phyloP scores from a whole-genome alignment of 108 stramenopile genomes.

The Discostella pseudostelligera region DNA sequence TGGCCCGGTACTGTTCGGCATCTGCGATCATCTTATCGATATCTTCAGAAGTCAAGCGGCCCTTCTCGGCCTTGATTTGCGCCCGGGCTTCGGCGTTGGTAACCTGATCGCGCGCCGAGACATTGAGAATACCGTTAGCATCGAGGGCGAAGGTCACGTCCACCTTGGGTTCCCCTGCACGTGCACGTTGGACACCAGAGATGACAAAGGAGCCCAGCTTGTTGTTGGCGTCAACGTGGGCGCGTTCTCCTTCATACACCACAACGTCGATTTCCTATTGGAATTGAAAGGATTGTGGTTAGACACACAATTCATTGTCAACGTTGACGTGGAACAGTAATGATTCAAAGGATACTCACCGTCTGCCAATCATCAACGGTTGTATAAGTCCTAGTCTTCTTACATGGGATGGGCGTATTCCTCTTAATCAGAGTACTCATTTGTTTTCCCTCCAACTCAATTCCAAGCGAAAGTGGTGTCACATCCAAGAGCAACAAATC shows the following conservation, averaged over 20 bases:
- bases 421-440: conserved; percentile 76
- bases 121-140: conserved; percentile 90
- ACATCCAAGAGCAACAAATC: conserved; percentile 87
- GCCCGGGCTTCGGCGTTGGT: conserved; percentile 87
- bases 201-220: conserved; percentile 84
- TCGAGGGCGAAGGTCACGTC: conserved; percentile 79
- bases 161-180: conserved; percentile 82
- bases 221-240: conserved; percentile 79
- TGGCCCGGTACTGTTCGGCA: conserved; percentile 88
- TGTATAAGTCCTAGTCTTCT: conserved; percentile 68
- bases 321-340: neutral
- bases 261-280: conserved; percentile 72
- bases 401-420: conserved; percentile 73
- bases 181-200: conserved; percentile 75
- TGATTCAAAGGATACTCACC: conserved; percentile 17
- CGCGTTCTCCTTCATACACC: conserved; percentile 86
- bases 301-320: neutral
- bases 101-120: conserved; percentile 83
- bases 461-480: conserved; percentile 84
- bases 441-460: conserved; percentile 73
- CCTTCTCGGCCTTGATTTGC: conserved; percentile 88
- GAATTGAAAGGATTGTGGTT: neutral
- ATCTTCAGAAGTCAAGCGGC: conserved; percentile 80
- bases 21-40: conserved; percentile 91
- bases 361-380: conserved; percentile 79